Percentiles rank a stretch among this genome's conserved stretches.
These are phyloP conservation scores for Pilatotrama ljubarskyi DNA, from an alignment of 768 basidiomycete genomes.

Conservation along the genomic window DNA sequence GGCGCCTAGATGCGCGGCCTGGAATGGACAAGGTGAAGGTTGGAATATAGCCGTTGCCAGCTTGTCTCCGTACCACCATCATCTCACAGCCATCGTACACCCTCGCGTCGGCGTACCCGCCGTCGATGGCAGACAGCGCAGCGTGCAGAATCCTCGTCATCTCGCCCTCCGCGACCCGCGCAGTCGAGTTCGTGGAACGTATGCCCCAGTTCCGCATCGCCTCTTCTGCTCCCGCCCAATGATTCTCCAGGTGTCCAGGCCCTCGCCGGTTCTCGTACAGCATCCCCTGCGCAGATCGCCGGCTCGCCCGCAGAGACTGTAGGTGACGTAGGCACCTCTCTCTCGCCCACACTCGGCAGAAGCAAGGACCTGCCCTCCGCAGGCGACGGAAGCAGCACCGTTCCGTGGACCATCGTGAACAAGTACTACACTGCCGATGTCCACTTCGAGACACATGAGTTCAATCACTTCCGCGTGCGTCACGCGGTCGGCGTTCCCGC, in stretches of 20 bases:
- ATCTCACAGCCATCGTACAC: neutral
- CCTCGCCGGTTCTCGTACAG: constrained; percentile 12
- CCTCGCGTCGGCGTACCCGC: no score
- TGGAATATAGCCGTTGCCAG: neutral
- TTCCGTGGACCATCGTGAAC: constrained; percentile 79
- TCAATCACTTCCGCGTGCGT: constrained; percentile 44
- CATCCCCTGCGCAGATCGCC: no score
- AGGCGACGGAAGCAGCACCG: constrained; percentile 18
- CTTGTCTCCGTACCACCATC: neutral
- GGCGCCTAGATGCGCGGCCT: no score
- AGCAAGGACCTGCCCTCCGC: constrained; percentile 4
- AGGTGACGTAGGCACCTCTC: neutral
- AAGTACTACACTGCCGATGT: constrained; percentile 82
- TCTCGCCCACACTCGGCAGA: neutral
- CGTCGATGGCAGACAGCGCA: constrained; percentile 13
- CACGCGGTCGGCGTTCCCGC: constrained; percentile 59
- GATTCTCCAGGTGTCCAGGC: constrained; percentile 29
- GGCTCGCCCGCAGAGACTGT: neutral
- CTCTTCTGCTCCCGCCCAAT: constrained; percentile 11
- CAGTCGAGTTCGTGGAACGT: constrained; percentile 31
- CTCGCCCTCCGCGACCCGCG: constrained; percentile 27
- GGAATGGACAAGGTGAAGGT: no score
- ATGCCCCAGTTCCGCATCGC: constrained; percentile 21
- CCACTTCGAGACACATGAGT: constrained; percentile 57
- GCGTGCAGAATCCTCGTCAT: constrained; percentile 29